Evolutionary conservation across 306 rosid genomes (phyloP).

Genomic region (Acmispon strigosus): DNA sequence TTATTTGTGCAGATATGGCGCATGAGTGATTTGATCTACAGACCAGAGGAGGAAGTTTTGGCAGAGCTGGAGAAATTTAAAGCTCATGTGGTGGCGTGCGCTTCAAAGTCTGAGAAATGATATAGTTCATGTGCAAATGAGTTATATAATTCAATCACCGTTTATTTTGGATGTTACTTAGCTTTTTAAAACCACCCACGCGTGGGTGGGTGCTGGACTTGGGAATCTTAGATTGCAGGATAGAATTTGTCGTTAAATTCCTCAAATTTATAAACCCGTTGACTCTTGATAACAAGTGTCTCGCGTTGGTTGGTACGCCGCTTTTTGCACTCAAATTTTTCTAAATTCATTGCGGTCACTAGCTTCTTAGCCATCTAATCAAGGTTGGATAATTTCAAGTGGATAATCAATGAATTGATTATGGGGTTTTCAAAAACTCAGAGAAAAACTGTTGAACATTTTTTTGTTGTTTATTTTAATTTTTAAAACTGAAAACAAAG

Average conservation of each 20-base stretch:
- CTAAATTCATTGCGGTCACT: too few relatives aligned
- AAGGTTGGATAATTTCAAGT: too few relatives aligned
- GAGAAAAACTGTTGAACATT: too few relatives aligned
- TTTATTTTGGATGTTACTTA: neutral
- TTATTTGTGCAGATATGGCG: slow-evolving; percentile 86
- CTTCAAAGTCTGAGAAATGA: slow-evolving; percentile 56
- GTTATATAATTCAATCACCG: neutral
- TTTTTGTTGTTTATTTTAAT: too few relatives aligned
- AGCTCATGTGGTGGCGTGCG: slow-evolving; percentile 80
- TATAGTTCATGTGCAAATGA: neutral
- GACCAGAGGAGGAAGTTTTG: slow-evolving; percentile 96
- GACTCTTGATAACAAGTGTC: neutral
- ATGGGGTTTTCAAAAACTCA: too few relatives aligned
- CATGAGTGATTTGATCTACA: slow-evolving; percentile 90
- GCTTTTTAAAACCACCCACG: neutral
- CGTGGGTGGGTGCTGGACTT: neutral
- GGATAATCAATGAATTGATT: too few relatives aligned
- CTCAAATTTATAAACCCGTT: neutral
- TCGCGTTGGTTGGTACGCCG: too few relatives aligned
- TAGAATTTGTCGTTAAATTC: neutral
- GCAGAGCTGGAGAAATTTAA: slow-evolving; percentile 94
- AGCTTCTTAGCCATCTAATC: too few relatives aligned
- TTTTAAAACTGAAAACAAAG: too few relatives aligned
- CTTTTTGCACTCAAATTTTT: too few relatives aligned
- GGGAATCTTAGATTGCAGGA: slow-evolving; percentile 10